phyloP scores from a whole-genome alignment of 140 eudicot species.

The Anethum foeniculum region DNA sequence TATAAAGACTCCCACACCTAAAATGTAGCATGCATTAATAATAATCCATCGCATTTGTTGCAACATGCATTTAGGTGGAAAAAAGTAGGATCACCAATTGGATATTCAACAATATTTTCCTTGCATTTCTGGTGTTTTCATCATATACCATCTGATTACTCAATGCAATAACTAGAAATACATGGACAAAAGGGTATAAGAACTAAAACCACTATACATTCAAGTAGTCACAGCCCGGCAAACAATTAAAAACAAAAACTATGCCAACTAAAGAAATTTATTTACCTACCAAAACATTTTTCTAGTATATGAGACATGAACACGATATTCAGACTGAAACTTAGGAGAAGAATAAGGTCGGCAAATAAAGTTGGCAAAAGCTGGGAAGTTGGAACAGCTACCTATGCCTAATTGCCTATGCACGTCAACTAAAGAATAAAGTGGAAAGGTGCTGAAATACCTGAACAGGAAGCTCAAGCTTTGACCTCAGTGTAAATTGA shows the following conservation, averaged over 20 bases:
- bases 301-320: neutral
- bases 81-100: neutral
- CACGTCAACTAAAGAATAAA: neutral
- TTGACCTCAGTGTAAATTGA: conserved; percentile 70
- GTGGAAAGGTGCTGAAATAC: conserved; percentile 21
- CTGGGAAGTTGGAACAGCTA: neutral
- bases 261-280: neutral
- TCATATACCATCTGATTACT: neutral
- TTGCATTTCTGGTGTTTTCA: neutral
- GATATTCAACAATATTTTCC: neutral
- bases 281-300: neutral
- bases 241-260: neutral
- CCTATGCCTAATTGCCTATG: neutral
- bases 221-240: neutral
- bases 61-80: neutral
- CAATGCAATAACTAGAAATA: neutral
- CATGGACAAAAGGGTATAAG: neutral
- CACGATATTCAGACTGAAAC: neutral
- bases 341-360: neutral
- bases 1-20: neutral
- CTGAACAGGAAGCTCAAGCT: conserved; percentile 98
- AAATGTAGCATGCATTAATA: neutral
- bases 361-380: neutral
- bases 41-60: neutral
- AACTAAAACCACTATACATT: neutral